A percentile compares a stretch with the other conserved stretches of the same genome.
phyloP scores from a whole-genome alignment of 1,284 basidiomycete species.

The Vanrija humicola region DNA sequence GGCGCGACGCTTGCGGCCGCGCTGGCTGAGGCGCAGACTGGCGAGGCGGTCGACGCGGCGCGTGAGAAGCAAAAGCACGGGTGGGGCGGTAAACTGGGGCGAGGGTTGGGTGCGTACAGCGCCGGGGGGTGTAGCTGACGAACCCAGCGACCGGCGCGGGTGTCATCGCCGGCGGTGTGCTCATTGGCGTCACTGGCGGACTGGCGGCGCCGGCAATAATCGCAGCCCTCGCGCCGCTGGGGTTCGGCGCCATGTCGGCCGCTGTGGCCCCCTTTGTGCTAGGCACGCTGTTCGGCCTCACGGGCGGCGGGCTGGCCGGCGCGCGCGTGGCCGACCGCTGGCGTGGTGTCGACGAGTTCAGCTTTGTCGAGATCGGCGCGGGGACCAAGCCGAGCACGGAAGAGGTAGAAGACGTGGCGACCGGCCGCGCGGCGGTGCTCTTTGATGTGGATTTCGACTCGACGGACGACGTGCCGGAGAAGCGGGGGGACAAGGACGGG shows the following conservation, averaged over 20 bases:
- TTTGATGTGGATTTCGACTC: slow-evolving; percentile 7
- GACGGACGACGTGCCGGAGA: slow-evolving; percentile 10
- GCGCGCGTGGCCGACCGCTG: slow-evolving; percentile 53
- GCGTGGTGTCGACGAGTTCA: slow-evolving; percentile 54
- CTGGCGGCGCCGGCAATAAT: slow-evolving; percentile 55
- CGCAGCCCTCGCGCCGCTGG: slow-evolving; percentile 51
- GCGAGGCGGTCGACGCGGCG: slow-evolving; percentile 41
- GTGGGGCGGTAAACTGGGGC: slow-evolving; percentile 50
- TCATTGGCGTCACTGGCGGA: slow-evolving; percentile 55
- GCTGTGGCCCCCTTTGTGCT: slow-evolving; percentile 52
- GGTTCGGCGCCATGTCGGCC: slow-evolving; percentile 48
- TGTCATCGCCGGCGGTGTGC: slow-evolving; percentile 49
- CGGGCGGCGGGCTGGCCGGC: slow-evolving; percentile 54
- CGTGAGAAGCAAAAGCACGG: slow-evolving; percentile 48
- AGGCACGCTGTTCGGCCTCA: slow-evolving; percentile 54
- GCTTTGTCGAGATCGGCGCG: slow-evolving; percentile 51
- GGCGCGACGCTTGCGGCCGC: slow-evolving; percentile 48
- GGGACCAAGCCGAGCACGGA: slow-evolving; percentile 39
- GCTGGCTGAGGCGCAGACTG: slow-evolving; percentile 29
- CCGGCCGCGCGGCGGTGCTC: slow-evolving; percentile 13
- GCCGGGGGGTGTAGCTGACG: background rate
- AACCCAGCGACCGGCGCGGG: slow-evolving; percentile 52
- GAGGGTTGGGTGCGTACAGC: slow-evolving; percentile 38
- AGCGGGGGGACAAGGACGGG: slow-evolving; percentile 7
- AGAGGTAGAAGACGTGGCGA: slow-evolving; percentile 37